A percentile compares a stretch with the other conserved stretches of the same genome.
These are phyloP conservation scores for Penicillium sp. DNA, from an alignment of 2,329 filamentous ascomycete genomes.

Conservation along the genomic window DNA sequence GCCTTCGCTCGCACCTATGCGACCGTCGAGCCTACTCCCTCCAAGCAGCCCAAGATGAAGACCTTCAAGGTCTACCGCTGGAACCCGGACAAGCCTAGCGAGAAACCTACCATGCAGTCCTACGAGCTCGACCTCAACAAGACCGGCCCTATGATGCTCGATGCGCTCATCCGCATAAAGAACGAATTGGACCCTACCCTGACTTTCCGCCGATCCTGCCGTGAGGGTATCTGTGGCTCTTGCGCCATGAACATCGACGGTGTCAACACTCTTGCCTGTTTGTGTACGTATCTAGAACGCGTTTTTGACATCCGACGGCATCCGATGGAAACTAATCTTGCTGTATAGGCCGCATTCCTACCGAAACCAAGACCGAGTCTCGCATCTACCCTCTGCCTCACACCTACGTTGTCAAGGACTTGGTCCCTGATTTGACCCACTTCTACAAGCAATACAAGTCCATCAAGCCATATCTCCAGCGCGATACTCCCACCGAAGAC, in stretches of 20 bases:
- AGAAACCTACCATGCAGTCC: conserved; percentile 92
- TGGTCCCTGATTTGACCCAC: conserved; percentile 93
- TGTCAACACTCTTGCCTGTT: conserved; percentile 92
- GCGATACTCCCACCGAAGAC: conserved; percentile 76
- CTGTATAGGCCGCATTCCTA: conserved; percentile 78
- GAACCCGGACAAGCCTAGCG: conserved; percentile 87
- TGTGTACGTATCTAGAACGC: conserved; percentile 66
- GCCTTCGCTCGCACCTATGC: conserved; percentile 47
- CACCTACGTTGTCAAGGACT: conserved; percentile 98
- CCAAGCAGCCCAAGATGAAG: conserved; percentile 66
- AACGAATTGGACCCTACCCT: conserved; percentile 96
- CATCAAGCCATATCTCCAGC: conserved; percentile 97
- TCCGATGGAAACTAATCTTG: conserved; percentile 12
- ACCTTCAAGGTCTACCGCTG: conserved; percentile 98
- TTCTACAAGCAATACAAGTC: conserved; percentile 99
- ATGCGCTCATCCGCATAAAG: conserved; percentile 96
- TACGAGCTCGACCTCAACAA: conserved; percentile 97
- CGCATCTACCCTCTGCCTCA: conserved; percentile 98
- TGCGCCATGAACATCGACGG: conserved; percentile 99
- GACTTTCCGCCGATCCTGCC: conserved; percentile 91
- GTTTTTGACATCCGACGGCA: neutral
- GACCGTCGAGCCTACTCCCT: conserved; percentile 56
- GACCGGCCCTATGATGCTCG: conserved; percentile 97
- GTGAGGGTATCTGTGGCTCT: conserved; percentile 97
- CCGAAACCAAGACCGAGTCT: conserved; percentile 72